Evolutionary conservation across 768 basidiomycete species (phyloP).

Genomic region (Sutorius australiensis): DNA sequence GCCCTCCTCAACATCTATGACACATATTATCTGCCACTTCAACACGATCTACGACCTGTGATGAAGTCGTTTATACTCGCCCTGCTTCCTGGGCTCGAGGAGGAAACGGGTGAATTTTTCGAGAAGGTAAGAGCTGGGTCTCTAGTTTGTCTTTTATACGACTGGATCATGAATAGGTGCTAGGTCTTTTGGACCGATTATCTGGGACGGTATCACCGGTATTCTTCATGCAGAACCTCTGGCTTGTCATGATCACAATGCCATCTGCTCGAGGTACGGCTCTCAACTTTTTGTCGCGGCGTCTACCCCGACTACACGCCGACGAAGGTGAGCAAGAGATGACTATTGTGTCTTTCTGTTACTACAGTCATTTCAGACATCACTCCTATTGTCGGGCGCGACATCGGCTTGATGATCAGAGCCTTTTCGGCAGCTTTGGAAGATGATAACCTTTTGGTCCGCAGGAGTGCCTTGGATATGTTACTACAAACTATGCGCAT

Average conservation of each 20-base stretch:
- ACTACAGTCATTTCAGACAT: slow-evolving; percentile 44
- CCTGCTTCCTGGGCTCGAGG: slow-evolving; percentile 91
- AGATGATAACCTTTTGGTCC: slow-evolving; percentile 89
- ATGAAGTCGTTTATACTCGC: slow-evolving; percentile 95
- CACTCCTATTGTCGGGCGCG: slow-evolving; percentile 69
- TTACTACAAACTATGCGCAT: slow-evolving; percentile 71
- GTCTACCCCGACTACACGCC: slow-evolving; percentile 65
- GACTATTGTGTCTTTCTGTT: background rate
- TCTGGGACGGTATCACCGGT: slow-evolving; percentile 80
- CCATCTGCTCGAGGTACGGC: slow-evolving; percentile 82
- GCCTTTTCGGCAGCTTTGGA: slow-evolving; percentile 89
- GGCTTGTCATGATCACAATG: slow-evolving; percentile 89
- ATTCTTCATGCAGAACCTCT: slow-evolving; percentile 95
- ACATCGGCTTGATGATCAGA: slow-evolving; percentile 91
- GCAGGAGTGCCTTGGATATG: slow-evolving; percentile 81
- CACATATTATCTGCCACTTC: slow-evolving; percentile 85
- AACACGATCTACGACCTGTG: slow-evolving; percentile 74
- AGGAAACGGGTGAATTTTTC: slow-evolving; percentile 96
- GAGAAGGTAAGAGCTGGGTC: slow-evolving; percentile 56
- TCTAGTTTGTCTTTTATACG: background rate
- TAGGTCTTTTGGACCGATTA: slow-evolving; percentile 73
- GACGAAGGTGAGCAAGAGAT: slow-evolving; percentile 56
- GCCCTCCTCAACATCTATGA: slow-evolving; percentile 89
- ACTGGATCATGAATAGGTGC: slow-evolving; percentile 48
- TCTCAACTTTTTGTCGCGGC: slow-evolving; percentile 79